Conservation (phyloP, 2,329 filamentous ascomycete genomes). For the Pochonia chlamydosporia region DNA sequence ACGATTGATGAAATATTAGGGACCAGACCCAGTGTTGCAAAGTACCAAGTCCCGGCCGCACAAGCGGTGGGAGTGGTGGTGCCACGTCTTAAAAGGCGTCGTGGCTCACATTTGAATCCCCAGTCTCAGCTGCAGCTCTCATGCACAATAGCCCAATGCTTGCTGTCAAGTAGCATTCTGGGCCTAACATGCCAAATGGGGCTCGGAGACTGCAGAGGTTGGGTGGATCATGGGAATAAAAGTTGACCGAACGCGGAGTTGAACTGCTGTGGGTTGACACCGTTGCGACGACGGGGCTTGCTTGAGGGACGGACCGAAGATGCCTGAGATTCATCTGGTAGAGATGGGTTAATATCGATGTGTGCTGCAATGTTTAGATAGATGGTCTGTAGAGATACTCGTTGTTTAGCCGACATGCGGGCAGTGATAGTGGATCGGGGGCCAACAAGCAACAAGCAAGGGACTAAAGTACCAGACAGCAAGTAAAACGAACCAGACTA, state of each 20-base stretch:
- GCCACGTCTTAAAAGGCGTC: conserved; percentile 5
- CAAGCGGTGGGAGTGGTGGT: conserved; percentile 1
- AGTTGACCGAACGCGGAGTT: not conserved
- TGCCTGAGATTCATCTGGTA: no score
- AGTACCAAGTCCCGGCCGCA: not conserved
- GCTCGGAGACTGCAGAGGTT: not conserved
- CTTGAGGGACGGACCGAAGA: not conserved
- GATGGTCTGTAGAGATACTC: no score
- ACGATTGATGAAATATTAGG: not conserved
- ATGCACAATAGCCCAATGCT: conserved; percentile 1
- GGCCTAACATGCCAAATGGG: not conserved
- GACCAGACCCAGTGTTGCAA: no score
- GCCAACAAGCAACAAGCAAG: no score
- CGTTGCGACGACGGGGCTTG: not conserved
- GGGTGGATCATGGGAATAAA: not conserved
- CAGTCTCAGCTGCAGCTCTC: not conserved
- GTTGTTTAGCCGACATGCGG: no score
- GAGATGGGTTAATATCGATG: no score
- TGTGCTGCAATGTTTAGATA: no score
- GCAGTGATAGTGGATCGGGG: no score
- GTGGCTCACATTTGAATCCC: conserved; percentile 2
- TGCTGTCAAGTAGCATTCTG: not conserved
- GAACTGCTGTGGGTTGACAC: no score
- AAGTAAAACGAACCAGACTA: no score
- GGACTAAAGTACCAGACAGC: no score